Evolutionary conservation across 495 filamentous ascomycete genomes (phyloP).

Genomic region (Cercophora scortea): DNA sequence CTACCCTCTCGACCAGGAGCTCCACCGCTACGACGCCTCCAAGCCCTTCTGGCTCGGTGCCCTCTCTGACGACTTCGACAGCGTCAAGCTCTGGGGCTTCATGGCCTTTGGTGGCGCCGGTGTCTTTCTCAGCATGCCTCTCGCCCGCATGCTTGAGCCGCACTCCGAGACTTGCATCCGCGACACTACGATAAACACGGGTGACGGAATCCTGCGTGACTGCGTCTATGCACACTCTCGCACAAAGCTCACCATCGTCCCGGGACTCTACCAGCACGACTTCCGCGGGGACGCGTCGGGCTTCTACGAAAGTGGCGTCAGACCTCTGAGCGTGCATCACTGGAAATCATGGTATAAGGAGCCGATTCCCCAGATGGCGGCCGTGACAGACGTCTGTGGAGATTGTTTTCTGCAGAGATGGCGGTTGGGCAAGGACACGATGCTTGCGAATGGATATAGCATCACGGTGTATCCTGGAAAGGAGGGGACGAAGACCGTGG

Average conservation of each 20-base stretch:
- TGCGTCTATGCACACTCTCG: conserved; percentile 52
- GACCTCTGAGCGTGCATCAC: conserved; percentile 55
- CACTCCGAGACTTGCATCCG: conserved; percentile 47
- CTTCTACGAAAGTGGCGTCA: conserved; percentile 53
- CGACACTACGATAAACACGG: conserved; percentile 41
- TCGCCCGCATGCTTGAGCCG: conserved; percentile 46
- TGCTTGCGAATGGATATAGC: conserved; percentile 58
- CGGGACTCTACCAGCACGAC: conserved; percentile 57
- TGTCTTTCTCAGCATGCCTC: conserved; percentile 54
- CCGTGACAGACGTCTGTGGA: conserved; percentile 47
- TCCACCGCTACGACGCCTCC: conserved; percentile 38
- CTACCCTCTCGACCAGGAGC: conserved; percentile 43
- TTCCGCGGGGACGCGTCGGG: conserved; percentile 52
- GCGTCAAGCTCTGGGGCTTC: conserved; percentile 52
- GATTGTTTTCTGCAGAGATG: conserved; percentile 57
- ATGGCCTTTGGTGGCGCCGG: conserved; percentile 66
- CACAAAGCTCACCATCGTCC: conserved; percentile 49
- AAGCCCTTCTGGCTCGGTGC: conserved; percentile 53
- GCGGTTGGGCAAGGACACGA: conserved; percentile 49
- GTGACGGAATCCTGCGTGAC: conserved; percentile 55
- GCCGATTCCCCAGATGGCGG: conserved; percentile 53
- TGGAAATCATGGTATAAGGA: conserved; percentile 48
- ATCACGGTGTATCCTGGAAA: conserved; percentile 47
- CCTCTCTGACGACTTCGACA: conserved; percentile 54
- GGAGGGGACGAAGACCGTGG: conserved; percentile 35